Evolutionary conservation across 495 filamentous ascomycete genomes (phyloP), one percentile per base, ranked within the genome.

Genomic region (Xylaria scruposa): DNA sequence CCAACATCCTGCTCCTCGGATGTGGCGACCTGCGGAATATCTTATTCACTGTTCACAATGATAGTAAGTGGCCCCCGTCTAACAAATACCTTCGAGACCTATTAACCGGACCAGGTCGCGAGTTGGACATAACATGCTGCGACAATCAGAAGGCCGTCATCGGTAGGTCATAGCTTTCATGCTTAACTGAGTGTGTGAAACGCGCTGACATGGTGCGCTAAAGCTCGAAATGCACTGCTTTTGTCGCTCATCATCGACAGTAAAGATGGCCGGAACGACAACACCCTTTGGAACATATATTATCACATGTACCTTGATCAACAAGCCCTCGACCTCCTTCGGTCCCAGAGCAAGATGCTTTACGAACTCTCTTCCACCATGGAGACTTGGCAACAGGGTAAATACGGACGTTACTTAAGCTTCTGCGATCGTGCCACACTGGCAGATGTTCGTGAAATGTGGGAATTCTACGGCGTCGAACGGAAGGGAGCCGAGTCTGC

Each of bases 211-310:
- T 40, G 33, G 2, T 33, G 26, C n/a, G 13, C 33, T 60, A 7
- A 44, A 81, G 78, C 80, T 13, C 77, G 78, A 0, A 79, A 80
- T 69, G 68, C 77, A 24, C 70, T 80, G 10, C 73, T 81, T 31
- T 29, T 77, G 31, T 78, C 77, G 2, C 46, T 79, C 12, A 74
- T 81, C 40, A 51, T 77, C 64, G 78, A 78, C 63, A 67, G 69
- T 26, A 26, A 68, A 7, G 61, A 61, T 29, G 66, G 54, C 10
- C 26, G 4, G 13, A 60, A 49, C 42, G 19, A 36, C 4, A 42
- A 73, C n/a, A 47, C 24, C 12, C 54, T 69, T 3, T 80, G 77
- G 76, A 47, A 75, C 64, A 72, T 78, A 24, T 79, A 78, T 33
- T 81, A 75, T 56, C 72, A 80, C 53, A 33, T 77, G 6, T 75